These are phyloP conservation scores for Melanomma pulvis-pyrius DNA, from an alignment of 495 filamentous ascomycete species.

Conservation along the genomic window DNA sequence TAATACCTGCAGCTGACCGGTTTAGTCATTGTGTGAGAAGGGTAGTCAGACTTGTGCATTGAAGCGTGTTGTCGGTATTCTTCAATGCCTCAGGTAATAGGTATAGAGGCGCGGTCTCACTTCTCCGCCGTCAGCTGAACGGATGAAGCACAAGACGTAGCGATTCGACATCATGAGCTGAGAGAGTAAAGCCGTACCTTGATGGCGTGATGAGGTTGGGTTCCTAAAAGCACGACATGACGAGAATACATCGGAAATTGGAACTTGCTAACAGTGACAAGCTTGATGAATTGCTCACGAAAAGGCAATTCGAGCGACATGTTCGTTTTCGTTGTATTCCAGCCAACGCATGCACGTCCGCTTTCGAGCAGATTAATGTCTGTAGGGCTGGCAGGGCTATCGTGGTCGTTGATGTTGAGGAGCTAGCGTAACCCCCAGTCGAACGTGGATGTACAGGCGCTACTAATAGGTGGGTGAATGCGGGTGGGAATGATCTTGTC, in stretches of 20 bases:
- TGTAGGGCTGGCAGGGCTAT: conserved; percentile 4
- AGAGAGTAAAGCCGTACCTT: background rate
- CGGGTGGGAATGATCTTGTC: background rate
- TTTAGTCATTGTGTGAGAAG: background rate
- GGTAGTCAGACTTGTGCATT: background rate
- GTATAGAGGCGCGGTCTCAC: too few species aligned
- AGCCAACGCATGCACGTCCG: background rate
- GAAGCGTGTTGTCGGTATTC: background rate
- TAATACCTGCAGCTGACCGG: background rate
- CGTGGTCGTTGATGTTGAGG: background rate
- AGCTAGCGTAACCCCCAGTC: background rate
- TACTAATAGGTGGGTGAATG: background rate
- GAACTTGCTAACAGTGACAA: background rate
- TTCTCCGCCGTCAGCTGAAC: background rate
- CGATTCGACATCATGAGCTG: background rate
- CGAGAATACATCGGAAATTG: background rate
- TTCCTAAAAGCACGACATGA: too few species aligned
- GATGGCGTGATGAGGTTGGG: background rate
- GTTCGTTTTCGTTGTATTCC: background rate
- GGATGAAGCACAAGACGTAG: background rate
- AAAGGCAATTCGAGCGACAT: background rate
- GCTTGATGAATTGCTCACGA: background rate
- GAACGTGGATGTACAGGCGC: background rate
- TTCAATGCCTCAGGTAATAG: too few species aligned
- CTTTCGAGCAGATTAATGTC: conserved; percentile 1